These are phyloP conservation scores for Jaenimonas drosophilae DNA, from an alignment of 208 protist genomes.

Conservation along the genomic window DNA sequence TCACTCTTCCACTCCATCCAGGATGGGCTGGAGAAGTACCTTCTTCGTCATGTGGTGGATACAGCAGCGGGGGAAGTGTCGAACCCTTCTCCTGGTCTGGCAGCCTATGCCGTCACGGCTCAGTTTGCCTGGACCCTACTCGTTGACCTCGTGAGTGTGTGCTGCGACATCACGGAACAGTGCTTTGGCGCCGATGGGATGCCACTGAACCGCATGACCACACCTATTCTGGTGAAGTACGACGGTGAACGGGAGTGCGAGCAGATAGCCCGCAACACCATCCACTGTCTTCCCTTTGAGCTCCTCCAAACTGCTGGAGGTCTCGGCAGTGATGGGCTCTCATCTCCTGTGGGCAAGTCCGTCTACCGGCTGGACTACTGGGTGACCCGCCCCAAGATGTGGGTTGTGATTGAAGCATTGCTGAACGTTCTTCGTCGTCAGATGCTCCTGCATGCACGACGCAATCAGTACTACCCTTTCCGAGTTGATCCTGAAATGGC, in stretches of 20 bases:
- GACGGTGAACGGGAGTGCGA: slow-evolving; percentile 34
- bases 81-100: background rate
- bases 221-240: slow-evolving; percentile 50
- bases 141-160: slow-evolving; percentile 52
- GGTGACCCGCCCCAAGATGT: slow-evolving; percentile 50
- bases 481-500: slow-evolving; percentile 1
- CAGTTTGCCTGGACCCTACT: slow-evolving; percentile 54
- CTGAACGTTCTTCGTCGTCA: slow-evolving; percentile 41
- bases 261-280: slow-evolving; percentile 44
- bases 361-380: slow-evolving; percentile 41
- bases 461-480: slow-evolving; percentile 17
- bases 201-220: slow-evolving; percentile 2
- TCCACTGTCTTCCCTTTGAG: slow-evolving; percentile 87
- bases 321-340: background rate
- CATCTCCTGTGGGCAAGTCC: background rate
- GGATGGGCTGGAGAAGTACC: slow-evolving; percentile 53
- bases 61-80: background rate
- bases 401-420: slow-evolving; percentile 45
- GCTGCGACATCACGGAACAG: slow-evolving; percentile 31
- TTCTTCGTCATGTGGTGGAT: slow-evolving; percentile 37
- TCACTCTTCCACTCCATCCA: slow-evolving; percentile 40
- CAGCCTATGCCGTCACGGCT: slow-evolving; percentile 12
- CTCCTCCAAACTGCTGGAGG: slow-evolving; percentile 11
- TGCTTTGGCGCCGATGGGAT: slow-evolving; percentile 12
- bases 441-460: slow-evolving; percentile 21